These are phyloP conservation scores for Rutstroemia sp. DNA, from an alignment of 2,329 filamentous ascomycete species.

Conservation along the genomic window DNA sequence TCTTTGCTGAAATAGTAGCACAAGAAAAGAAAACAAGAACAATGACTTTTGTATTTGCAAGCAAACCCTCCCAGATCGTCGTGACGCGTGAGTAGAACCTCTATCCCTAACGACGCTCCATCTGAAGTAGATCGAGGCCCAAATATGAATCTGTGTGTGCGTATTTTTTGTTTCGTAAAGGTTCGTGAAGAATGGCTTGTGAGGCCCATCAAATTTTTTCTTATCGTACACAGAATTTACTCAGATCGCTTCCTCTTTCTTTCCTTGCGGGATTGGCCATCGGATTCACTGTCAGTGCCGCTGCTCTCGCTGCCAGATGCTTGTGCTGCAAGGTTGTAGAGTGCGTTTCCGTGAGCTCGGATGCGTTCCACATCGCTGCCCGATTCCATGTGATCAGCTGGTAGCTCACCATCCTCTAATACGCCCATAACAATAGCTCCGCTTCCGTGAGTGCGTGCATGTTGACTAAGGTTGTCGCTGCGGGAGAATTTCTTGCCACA, in stretches of 20 bases:
- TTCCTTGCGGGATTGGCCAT: constrained; percentile 56
- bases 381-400: constrained; percentile 36
- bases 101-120: constrained; percentile 21
- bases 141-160: constrained; percentile 23
- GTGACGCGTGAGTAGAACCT: constrained; percentile 25
- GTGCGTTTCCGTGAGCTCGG: constrained; percentile 62
- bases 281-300: constrained; percentile 41
- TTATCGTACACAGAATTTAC: constrained; percentile 27
- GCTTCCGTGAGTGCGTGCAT: constrained; percentile 86
- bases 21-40: constrained; percentile 15
- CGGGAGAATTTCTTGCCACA: constrained; percentile 99
- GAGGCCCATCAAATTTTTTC: constrained; percentile 16
- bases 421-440: constrained; percentile 89
- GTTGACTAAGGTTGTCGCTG: constrained; percentile 94
- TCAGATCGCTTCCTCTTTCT: constrained; percentile 73
- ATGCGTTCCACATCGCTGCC: constrained; percentile 51
- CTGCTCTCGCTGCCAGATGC: constrained; percentile 59
- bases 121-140: constrained; percentile 19
- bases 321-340: constrained; percentile 74
- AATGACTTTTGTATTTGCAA: constrained; percentile 24
- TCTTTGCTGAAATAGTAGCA: constrained; percentile 7
- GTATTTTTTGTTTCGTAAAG: constrained; percentile 22
- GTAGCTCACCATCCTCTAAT: constrained; percentile 60
- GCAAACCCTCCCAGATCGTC: constrained; percentile 21
- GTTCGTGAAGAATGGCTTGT: constrained; percentile 19